Percentiles rank a stretch among this genome's conserved stretches.
These are phyloP conservation scores for Pythium phragmitis DNA, from an alignment of 352 stramenopile species.

Conservation along the genomic window DNA sequence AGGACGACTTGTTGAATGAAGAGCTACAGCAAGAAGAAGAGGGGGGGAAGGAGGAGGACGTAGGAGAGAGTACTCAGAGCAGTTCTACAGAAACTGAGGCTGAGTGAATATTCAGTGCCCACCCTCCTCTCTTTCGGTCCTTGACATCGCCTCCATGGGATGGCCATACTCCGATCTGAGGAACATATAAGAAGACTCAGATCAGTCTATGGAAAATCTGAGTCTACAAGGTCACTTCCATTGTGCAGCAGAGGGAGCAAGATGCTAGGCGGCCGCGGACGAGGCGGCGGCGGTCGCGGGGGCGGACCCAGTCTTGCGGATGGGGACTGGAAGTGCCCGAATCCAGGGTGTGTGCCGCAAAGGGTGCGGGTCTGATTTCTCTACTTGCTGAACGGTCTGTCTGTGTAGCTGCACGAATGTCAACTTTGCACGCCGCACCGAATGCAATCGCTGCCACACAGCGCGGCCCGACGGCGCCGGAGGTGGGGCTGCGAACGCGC, in stretches of 20 bases:
- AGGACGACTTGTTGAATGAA: conserved; percentile 7
- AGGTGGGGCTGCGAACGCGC: conserved; percentile 7
- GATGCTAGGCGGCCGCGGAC: conserved; percentile 30
- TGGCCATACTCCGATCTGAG: not conserved
- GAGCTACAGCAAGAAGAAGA: conserved; percentile 6
- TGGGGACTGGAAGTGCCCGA: conserved; percentile 81
- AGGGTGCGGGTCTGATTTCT: not conserved
- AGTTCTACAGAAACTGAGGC: too few relatives aligned
- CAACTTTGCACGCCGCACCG: conserved; percentile 77
- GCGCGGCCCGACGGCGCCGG: conserved; percentile 44
- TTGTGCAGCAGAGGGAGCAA: not conserved
- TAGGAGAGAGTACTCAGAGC: not conserved
- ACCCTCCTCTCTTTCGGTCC: too few relatives aligned
- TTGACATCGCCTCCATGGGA: not conserved
- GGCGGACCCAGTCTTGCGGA: conserved; percentile 51
- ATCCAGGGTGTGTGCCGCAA: conserved; percentile 47
- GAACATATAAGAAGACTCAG: not conserved
- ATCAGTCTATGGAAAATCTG: not conserved
- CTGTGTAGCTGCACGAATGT: conserved; percentile 72
- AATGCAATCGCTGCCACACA: conserved; percentile 84
- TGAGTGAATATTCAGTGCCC: not conserved
- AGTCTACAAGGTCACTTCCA: not conserved
- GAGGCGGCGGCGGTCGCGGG: conserved; percentile 38
- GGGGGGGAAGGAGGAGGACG: not conserved
- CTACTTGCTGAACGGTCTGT: conserved; percentile 3